Evolutionary conservation across 1,284 basidiomycete genomes (phyloP), one percentile per base, ranked within the genome.

Genomic region (Mycena citricolor): DNA sequence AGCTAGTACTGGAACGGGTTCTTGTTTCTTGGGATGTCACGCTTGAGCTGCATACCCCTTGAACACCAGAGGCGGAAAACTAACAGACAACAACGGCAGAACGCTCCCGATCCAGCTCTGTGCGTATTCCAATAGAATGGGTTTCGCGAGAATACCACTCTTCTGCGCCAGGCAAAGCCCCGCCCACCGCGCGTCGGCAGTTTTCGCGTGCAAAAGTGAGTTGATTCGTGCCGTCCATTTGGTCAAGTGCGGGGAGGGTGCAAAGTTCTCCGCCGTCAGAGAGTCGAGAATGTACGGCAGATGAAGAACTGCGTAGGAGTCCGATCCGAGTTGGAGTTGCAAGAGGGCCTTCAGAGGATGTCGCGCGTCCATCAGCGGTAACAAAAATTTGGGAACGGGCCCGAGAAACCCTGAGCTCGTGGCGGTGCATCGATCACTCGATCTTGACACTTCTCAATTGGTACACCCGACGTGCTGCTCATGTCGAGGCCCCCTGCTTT

Each of bases 151-250:
- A 23, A 68, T 54, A 2, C 82, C 74, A 6, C 82, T 83, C 54
- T 76, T 76, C 53, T 81, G 66, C 2, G 88, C 87, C 30, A 90
- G 63, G 54, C 76, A 84, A 22, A 90, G 67, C 12, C 85, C 88
- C 17, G 82, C 79, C 87, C 87, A 90, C 48, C 83, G 76, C 46
- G 76, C 78, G 33, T 76, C 79, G 10, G 80, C 60, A 51, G 86
- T 79, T 62, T 83, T 88, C 11, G 88, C 81, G 54, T 84, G 81
- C 33, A 90, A 68, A 32, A 90, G 67, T 4, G 86, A 80, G 54
- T 76, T 80, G 45, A 89, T 67, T 42, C 87, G 76, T 14, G 73
- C 69, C 6, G 72, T 70, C 86, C 86, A 90, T 73, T 88, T 89
- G 44, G 77, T 65, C 7, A 79, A 67, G 58, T 88, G 81, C 4